A percentile compares a stretch with the other conserved stretches of the same genome.
Conservation (phyloP, 2,329 filamentous ascomycete genomes). For the Juglanconis juglandina region DNA sequence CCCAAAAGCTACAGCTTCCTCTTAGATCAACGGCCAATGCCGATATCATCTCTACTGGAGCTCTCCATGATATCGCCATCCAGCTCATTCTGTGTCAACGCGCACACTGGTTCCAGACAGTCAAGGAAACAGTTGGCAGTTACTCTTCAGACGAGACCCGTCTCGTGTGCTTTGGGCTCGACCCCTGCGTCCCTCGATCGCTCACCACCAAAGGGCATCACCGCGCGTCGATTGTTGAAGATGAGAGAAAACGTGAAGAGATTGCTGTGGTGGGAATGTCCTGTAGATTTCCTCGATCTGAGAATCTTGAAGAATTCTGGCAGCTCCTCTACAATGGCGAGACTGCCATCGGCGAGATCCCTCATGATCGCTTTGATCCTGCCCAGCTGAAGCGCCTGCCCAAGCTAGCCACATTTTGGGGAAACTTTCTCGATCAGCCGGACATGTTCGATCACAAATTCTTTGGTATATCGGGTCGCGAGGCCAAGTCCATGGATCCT, state of each 20-base stretch:
- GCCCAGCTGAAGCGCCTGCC: not conserved
- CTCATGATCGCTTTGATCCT: not conserved
- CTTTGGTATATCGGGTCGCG: constrained; percentile 23
- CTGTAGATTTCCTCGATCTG: constrained; percentile 30
- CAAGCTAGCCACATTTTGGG: not conserved
- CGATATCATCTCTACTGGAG: not conserved
- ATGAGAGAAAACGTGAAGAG: not conserved
- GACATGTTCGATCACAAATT: constrained; percentile 23
- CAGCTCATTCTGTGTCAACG: constrained; percentile 7
- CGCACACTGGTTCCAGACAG: constrained; percentile 13
- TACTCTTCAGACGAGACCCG: too few relatives aligned
- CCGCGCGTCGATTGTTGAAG: not conserved
- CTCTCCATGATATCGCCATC: constrained; percentile 12
- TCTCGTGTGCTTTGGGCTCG: constrained; percentile 3
- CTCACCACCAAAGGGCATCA: not conserved
- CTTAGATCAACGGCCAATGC: constrained; percentile 16
- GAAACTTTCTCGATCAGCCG: constrained; percentile 9
- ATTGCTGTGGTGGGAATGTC: constrained; percentile 38
- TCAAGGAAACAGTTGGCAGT: not conserved
- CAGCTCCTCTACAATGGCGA: constrained; percentile 26
- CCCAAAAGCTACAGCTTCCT: constrained; percentile 2
- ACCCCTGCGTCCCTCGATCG: not conserved
- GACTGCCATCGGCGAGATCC: not conserved
- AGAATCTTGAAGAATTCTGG: constrained; percentile 32
- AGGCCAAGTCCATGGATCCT: constrained; percentile 27